Evolutionary conservation across 495 filamentous ascomycete species (phyloP).

Genomic region (Penicillium taxi): DNA sequence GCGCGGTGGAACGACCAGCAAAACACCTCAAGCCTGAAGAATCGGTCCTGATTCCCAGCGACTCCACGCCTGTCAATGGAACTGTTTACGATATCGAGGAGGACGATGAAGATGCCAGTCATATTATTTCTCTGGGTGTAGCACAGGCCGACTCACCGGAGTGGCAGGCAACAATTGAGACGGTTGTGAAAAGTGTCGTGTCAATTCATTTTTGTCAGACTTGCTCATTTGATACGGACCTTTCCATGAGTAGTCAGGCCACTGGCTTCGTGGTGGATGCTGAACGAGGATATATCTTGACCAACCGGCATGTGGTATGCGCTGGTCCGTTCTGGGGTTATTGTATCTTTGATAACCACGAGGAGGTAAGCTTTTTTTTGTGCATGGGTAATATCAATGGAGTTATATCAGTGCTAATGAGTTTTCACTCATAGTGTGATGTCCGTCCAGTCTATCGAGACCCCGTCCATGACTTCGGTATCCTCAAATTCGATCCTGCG

Average conservation of each 20-base stretch:
- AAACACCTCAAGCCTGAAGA: constrained; percentile 49
- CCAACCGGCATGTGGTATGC: constrained; percentile 91
- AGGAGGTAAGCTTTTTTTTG: constrained; percentile 49
- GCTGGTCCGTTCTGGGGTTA: constrained; percentile 96
- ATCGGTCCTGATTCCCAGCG: constrained; percentile 33
- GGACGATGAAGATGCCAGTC: constrained; percentile 37
- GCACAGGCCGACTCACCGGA: constrained; percentile 77
- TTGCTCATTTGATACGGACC: constrained; percentile 93
- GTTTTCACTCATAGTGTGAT: constrained; percentile 55
- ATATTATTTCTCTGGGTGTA: constrained; percentile 32
- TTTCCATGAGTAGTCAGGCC: constrained; percentile 87
- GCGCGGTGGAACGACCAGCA: constrained; percentile 43
- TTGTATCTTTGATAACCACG: constrained; percentile 97
- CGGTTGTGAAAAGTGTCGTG: constrained; percentile 85
- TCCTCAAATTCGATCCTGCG: constrained; percentile 90
- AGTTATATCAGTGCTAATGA: not conserved
- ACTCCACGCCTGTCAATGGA: constrained; percentile 41
- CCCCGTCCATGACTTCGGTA: constrained; percentile 96
- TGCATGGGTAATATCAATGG: not conserved
- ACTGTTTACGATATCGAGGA: constrained; percentile 42
- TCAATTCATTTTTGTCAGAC: constrained; percentile 99
- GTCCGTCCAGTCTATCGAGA: constrained; percentile 98
- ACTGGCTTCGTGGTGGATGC: constrained; percentile 98
- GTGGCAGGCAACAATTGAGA: constrained; percentile 95
- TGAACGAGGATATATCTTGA: constrained; percentile 83